Conservation (phyloP, 495 filamentous ascomycete genomes). For the Penicillium crystallinum region DNA sequence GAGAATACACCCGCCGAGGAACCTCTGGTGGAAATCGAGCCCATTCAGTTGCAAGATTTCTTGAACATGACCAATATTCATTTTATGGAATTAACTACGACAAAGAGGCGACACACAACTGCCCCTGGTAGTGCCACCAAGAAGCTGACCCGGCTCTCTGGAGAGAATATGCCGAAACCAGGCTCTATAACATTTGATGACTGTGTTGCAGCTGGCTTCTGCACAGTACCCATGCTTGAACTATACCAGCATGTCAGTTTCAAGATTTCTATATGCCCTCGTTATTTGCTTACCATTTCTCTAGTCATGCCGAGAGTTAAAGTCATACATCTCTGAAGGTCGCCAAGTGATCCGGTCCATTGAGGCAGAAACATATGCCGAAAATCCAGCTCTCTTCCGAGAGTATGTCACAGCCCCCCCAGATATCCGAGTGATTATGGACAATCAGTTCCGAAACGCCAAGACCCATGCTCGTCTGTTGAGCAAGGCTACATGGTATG, state of each 20-base stretch:
- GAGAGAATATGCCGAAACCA: constrained; percentile 40
- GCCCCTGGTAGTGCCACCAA: constrained; percentile 50
- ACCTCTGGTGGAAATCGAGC: constrained; percentile 46
- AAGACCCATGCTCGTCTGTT: constrained; percentile 85
- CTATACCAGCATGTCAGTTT: constrained; percentile 82
- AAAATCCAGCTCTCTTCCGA: constrained; percentile 84
- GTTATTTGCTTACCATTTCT: constrained; percentile 26
- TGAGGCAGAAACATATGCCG: constrained; percentile 76
- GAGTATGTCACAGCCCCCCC: constrained; percentile 86
- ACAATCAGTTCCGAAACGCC: constrained; percentile 93
- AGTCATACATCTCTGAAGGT: constrained; percentile 90
- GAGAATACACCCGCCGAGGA: constrained; percentile 15
- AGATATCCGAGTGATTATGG: constrained; percentile 80
- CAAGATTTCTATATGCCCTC: not conserved
- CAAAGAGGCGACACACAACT: constrained; percentile 82
- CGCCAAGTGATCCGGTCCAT: constrained; percentile 81
- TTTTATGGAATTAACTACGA: constrained; percentile 93
- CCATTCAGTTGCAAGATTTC: constrained; percentile 86
- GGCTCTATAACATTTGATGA: constrained; percentile 55
- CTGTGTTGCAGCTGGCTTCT: constrained; percentile 82
- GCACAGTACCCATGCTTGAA: constrained; percentile 87
- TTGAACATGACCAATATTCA: constrained; percentile 91
- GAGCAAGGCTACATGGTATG: constrained; percentile 95
- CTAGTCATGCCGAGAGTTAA: constrained; percentile 86
- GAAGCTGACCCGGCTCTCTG: constrained; percentile 31